Evolutionary conservation across 768 basidiomycete species (phyloP).

Genomic region (Coprinopsis strossmayeri): DNA sequence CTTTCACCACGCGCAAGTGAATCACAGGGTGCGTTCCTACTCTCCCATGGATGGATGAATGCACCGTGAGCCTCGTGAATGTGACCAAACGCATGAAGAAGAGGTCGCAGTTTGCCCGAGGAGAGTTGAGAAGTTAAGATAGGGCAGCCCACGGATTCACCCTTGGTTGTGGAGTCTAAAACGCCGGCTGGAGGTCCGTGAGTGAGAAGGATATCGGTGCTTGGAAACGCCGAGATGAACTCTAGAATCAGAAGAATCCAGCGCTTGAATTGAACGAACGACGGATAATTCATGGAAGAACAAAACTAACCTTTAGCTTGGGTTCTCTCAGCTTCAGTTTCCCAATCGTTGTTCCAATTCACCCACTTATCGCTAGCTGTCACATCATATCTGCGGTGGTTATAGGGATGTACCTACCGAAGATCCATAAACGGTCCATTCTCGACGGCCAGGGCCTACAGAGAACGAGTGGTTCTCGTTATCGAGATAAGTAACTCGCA

Average conservation of each 20-base stretch:
- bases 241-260: slow-evolving; percentile 13
- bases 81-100: slow-evolving; percentile 54
- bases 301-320: slow-evolving; percentile 26
- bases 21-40: no score
- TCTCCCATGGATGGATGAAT: slow-evolving; percentile 34
- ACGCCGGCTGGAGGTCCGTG: slow-evolving; percentile 52
- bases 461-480: slow-evolving; percentile 37
- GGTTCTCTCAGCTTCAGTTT: slow-evolving; percentile 40
- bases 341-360: slow-evolving; percentile 41
- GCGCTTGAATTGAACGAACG: background rate
- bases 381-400: no score
- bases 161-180: slow-evolving; percentile 38
- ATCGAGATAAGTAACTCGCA: slow-evolving; percentile 54
- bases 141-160: slow-evolving; percentile 42
- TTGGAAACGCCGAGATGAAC: slow-evolving; percentile 24
- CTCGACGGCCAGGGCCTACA: slow-evolving; percentile 28
- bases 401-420: no score
- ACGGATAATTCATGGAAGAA: no score
- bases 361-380: no score
- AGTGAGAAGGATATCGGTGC: slow-evolving; percentile 46
- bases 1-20: no score
- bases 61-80: slow-evolving; percentile 61
- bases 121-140: slow-evolving; percentile 35
- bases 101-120: slow-evolving; percentile 26
- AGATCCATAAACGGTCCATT: slow-evolving; percentile 63